Conservation (phyloP, 2,329 filamentous ascomycete genomes). For the Raffaelea ambrosiae region DNA sequence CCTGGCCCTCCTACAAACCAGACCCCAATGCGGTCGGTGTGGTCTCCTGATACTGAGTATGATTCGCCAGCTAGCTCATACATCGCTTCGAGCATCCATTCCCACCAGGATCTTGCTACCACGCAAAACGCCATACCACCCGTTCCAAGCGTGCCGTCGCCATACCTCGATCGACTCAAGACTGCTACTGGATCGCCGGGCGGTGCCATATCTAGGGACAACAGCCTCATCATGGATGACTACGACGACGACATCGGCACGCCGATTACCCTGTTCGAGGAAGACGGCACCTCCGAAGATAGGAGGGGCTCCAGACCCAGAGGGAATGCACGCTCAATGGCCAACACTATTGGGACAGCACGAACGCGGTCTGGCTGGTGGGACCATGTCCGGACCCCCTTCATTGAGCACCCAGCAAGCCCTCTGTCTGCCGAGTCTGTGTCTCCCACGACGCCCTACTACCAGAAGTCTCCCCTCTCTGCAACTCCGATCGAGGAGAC, state of each 20-base stretch:
- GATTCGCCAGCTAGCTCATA: constrained; percentile 35
- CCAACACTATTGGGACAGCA: constrained; percentile 36
- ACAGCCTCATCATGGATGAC: constrained; percentile 27
- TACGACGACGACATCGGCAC: constrained; percentile 43
- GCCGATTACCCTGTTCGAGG: constrained; percentile 61
- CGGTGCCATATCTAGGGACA: constrained; percentile 17
- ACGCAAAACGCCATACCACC: constrained; percentile 40
- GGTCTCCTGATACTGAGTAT: constrained; percentile 55
- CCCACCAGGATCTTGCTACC: constrained; percentile 35
- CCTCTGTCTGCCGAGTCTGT: constrained; percentile 30
- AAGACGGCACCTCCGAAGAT: constrained; percentile 45
- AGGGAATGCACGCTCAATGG: constrained; percentile 26
- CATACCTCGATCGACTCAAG: constrained; percentile 21
- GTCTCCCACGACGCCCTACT: constrained; percentile 9
- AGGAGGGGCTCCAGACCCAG: constrained; percentile 29
- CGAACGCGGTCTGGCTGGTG: constrained; percentile 71
- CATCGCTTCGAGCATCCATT: constrained; percentile 52
- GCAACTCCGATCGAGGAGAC: neutral
- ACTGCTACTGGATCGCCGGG: too few relatives aligned
- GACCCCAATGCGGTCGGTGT: constrained; percentile 40
- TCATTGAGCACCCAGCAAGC: constrained; percentile 37
- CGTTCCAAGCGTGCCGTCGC: constrained; percentile 47
- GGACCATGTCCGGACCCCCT: constrained; percentile 68
- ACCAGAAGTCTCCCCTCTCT: constrained; percentile 3
- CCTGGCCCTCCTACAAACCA: constrained; percentile 16